Evolutionary conservation across 2,329 filamentous ascomycete genomes (phyloP), one percentile per base, ranked within the genome.

Genomic region (Chrysosporium keratinophilum): DNA sequence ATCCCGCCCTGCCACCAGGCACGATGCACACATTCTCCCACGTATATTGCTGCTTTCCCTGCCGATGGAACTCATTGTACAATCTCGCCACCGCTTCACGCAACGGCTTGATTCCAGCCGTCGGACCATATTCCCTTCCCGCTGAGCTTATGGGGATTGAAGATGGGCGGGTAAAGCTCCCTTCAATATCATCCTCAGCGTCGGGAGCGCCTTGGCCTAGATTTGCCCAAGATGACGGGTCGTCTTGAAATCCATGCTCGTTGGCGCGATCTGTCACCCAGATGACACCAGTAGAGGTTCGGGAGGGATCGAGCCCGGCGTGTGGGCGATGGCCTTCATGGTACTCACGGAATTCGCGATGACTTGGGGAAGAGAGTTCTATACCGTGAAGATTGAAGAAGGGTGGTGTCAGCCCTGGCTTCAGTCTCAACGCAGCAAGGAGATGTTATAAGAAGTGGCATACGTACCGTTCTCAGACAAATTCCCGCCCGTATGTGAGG

Each of bases 1-100:
- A 75, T 47, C 91, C 91, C 34, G 91, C 91, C 63, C 91, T 82
- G 39, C 91, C 91, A 69, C 90, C 90, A 44, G 91, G 91, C 2
- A 97, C 91, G 67, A 97, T 95, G 68, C 87, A 90, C 15, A 96
- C 91, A 69, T 97, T 97, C 76, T 97, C 91, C 86, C 88, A 96
- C 5, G 87, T 94, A 70, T 97, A 97, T 72, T 94, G 78, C 10
- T 82, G 78, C 74, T 93, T 94, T 65, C 86, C 88, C 73, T 91
- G 74, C 59, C 91, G 83, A 65, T 96, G 91, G 70, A 91, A 87
- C 69, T 85, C 85, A 65, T 97, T 97, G 79, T 97, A 97, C 58
- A 97, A 79, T 56, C 83, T 82, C 55, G 91, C 91, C 43, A 97
- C 89, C 15, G 91, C 91, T 65, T 88, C 86, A 62, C 91, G 80